Evolutionary conservation across 306 rosid species (phyloP).

Genomic region (Castanospermum australe): DNA sequence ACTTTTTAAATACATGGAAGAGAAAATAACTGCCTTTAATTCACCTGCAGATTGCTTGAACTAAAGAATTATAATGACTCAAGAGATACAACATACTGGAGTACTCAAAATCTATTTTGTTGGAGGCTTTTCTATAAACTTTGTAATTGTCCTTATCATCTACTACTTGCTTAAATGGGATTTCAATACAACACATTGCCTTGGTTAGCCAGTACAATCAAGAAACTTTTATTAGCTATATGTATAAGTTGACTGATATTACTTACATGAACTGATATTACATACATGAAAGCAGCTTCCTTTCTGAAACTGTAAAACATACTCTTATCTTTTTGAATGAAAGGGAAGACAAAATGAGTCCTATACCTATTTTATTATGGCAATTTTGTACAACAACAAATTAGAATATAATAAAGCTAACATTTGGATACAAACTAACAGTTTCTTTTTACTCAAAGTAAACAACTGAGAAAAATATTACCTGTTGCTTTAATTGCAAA

Average conservation of each 20-base stretch:
- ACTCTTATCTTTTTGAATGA: background rate
- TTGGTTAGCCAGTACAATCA: background rate
- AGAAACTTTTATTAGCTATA: background rate
- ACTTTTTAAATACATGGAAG: background rate
- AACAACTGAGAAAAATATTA: conserved; percentile 25
- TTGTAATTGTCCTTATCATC: background rate
- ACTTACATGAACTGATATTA: no score
- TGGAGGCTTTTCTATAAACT: background rate
- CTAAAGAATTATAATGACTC: conserved; percentile 1
- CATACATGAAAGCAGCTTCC: background rate
- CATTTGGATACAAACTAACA: background rate
- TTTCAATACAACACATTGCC: background rate
- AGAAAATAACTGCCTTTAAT: background rate
- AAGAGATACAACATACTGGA: background rate
- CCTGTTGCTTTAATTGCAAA: conserved; percentile 83
- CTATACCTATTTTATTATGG: background rate
- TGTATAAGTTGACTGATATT: background rate
- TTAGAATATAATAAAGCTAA: background rate
- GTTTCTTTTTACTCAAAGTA: background rate
- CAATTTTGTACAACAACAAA: background rate
- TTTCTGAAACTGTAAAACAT: background rate
- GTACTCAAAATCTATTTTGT: background rate
- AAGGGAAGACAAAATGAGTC: background rate
- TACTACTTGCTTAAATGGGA: background rate
- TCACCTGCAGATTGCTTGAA: conserved; percentile 3